Conservation (phyloP, 495 filamentous ascomycete genomes). For the Penicillium steckii region DNA sequence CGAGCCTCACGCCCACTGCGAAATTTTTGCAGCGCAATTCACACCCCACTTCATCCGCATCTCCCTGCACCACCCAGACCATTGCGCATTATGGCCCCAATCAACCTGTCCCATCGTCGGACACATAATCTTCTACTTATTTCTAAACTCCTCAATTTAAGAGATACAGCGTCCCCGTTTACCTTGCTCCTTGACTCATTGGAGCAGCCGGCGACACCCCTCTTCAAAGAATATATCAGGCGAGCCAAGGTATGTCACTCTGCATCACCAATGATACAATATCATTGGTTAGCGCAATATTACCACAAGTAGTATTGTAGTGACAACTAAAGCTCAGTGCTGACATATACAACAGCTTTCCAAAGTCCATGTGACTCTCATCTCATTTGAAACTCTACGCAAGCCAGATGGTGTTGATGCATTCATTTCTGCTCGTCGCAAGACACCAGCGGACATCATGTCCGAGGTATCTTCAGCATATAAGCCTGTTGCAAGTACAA, state of each 20-base stretch:
- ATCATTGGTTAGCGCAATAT: too few species aligned
- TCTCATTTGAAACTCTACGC: constrained; percentile 74
- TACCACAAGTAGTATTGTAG: too few species aligned
- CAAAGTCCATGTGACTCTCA: constrained; percentile 64
- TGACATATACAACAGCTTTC: constrained; percentile 37
- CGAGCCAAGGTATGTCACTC: constrained; percentile 64
- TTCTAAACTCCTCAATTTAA: constrained; percentile 74
- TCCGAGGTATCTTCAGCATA: constrained; percentile 43
- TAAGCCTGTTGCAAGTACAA: constrained; percentile 21
- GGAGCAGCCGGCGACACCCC: constrained; percentile 73
- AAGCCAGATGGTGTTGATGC: constrained; percentile 55
- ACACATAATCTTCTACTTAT: constrained; percentile 86
- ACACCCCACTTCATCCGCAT: constrained; percentile 26
- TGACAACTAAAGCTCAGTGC: constrained; percentile 42
- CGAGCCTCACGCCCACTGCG: constrained; percentile 29
- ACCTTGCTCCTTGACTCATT: constrained; percentile 82
- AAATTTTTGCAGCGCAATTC: constrained; percentile 26
- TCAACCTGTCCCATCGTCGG: constrained; percentile 62
- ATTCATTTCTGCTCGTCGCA: constrained; percentile 63
- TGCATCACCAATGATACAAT: too few species aligned
- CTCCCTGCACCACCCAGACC: constrained; percentile 1
- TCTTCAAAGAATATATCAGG: constrained; percentile 70
- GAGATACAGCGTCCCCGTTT: constrained; percentile 80
- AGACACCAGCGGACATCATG: constrained; percentile 57
- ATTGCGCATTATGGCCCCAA: constrained; percentile 30